Evolutionary conservation across 2,329 filamentous ascomycete species (phyloP), one percentile per base, ranked within the genome.

Genomic region (Xylaria sp.): DNA sequence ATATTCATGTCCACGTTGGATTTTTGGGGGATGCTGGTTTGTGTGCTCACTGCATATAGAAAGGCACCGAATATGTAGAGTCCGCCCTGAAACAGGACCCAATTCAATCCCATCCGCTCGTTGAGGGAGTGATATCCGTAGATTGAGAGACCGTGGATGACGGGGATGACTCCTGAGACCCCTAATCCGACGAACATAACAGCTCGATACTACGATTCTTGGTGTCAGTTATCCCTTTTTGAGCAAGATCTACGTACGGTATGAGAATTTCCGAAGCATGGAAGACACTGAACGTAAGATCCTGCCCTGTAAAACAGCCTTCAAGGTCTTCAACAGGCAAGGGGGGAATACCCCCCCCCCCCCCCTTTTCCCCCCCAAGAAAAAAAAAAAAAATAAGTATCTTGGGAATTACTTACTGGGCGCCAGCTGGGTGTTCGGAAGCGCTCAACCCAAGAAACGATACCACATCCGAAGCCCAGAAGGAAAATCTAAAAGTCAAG

Each of bases 131-230:
- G 78, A 58, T 90, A 82, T 2, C 94, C 93, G 78, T 92, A 92
- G 27, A 92, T 79, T 27, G 78, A 77, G 55, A 94, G 72, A 1
- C 92, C 93, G 75, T 98, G 94, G 21, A 95, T 73, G 2, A 98
- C 88, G 0, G 96, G 95, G 48, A 98, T 84, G 6, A 97, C 84
- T 0, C 93, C 94, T 3, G 93, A 97, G 10, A 94, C 80, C 0
- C 96, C 96, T 81, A 98, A 91, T 23, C 89, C 88, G 54, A 97
- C 90, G 78, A 98, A 99, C 91, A 98, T 96, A 72, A 87, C 82
- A 2, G 96, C 93, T 66, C 96, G 90, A 79, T 97, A 94, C 62
- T 64, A 12, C 23, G 8, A 3, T 23, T 27, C 8, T 25, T 8
- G 23, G 12, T 27, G 55, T 58, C 16, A 58, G 23, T 44, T 44